Evolutionary conservation across 306 rosid genomes (phyloP).

Genomic region (Benincasa hispida): DNA sequence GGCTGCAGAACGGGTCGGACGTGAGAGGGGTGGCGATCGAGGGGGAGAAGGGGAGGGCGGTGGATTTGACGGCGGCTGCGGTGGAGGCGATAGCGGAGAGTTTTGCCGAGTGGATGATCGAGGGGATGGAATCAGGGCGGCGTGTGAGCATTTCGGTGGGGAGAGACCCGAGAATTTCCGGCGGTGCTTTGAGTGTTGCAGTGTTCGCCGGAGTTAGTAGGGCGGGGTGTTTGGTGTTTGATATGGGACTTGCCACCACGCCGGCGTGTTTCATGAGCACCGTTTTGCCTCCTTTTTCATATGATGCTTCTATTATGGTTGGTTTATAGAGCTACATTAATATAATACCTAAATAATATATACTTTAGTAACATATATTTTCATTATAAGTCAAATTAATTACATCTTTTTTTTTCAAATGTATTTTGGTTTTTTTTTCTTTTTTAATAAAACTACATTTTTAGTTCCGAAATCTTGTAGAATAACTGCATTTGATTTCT

Average conservation of each 20-base stretch:
- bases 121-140: constrained; percentile 28
- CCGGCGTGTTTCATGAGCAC: constrained; percentile 99
- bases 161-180: constrained; percentile 61
- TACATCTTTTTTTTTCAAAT: no score
- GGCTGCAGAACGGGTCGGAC: constrained; percentile 93
- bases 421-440: no score
- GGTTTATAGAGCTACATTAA: background rate
- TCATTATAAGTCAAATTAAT: no score
- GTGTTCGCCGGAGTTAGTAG: constrained; percentile 63
- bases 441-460: no score
- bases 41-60: constrained; percentile 68
- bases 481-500: no score
- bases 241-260: constrained; percentile 78
- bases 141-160: constrained; percentile 62
- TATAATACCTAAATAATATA: no score
- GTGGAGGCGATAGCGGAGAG: constrained; percentile 79
- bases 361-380: no score
- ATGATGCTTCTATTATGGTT: constrained; percentile 90
- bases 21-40: constrained; percentile 78
- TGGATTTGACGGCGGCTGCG: constrained; percentile 60
- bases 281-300: constrained; percentile 59
- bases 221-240: constrained; percentile 63
- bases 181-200: constrained; percentile 46
- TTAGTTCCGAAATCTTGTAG: no score
- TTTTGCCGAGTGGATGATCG: constrained; percentile 73